Percentiles rank a stretch among this genome's conserved stretches.
Evolutionary conservation across 2,329 filamentous ascomycete genomes (phyloP).

Genomic region (Passalora sequoiae): DNA sequence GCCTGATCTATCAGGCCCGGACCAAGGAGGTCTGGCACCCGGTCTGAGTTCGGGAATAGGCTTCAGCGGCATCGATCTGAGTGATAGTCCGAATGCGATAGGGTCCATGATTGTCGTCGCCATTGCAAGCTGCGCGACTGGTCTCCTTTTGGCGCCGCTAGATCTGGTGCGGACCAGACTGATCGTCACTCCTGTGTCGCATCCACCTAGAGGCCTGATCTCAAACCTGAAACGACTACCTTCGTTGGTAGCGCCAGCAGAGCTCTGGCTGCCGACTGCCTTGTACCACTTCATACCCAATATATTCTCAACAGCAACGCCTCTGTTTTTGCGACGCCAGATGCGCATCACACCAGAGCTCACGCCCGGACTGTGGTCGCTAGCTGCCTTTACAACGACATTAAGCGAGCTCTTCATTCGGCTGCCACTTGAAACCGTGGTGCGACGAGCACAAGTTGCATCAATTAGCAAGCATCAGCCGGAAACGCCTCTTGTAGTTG

Average conservation of each 20-base stretch:
- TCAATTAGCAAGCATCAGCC: constrained; percentile 26
- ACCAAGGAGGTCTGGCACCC: constrained; percentile 58
- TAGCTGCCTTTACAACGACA: constrained; percentile 76
- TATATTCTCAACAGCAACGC: constrained; percentile 73
- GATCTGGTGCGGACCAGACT: constrained; percentile 84
- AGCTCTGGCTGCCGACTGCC: constrained; percentile 72
- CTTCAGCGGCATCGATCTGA: constrained; percentile 62
- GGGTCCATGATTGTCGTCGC: constrained; percentile 70
- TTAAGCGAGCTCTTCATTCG: constrained; percentile 77
- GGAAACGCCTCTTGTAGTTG: constrained; percentile 66
- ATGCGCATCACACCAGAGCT: constrained; percentile 76
- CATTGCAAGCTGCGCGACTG: constrained; percentile 62
- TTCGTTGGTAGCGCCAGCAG: constrained; percentile 60
- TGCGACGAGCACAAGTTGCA: constrained; percentile 76
- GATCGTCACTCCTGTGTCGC: constrained; percentile 69
- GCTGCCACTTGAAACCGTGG: constrained; percentile 84
- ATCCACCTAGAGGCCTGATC: constrained; percentile 70
- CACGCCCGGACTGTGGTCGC: constrained; percentile 74
- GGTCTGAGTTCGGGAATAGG: constrained; percentile 47
- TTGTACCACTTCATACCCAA: constrained; percentile 81
- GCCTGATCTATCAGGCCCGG: constrained; percentile 75
- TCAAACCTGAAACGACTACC: constrained; percentile 73
- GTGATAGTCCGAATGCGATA: constrained; percentile 77
- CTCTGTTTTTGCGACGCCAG: constrained; percentile 78
- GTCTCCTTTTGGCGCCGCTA: constrained; percentile 75